Evolutionary conservation across 192 early-diverging fungal genomes (phyloP).

Genomic region (Linnemannia hyalina): DNA sequence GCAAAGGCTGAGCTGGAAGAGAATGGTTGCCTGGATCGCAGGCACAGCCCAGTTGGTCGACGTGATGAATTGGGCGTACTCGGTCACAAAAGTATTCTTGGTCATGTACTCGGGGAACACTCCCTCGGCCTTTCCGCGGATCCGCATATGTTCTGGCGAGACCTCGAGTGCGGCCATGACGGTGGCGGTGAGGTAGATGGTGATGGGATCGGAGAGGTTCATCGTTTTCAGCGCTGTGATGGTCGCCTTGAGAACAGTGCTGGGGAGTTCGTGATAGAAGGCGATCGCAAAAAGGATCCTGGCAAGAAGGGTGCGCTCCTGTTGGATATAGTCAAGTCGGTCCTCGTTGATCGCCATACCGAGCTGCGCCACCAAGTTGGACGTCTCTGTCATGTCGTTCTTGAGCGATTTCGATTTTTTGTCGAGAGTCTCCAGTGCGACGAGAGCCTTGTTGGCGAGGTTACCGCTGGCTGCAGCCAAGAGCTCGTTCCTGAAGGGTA

Average conservation of each 20-base stretch:
- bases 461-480: constrained; percentile 51
- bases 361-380: constrained; percentile 57
- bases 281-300: constrained; percentile 59
- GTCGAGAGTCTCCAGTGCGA: constrained; percentile 62
- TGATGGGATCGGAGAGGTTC: constrained; percentile 53
- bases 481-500: constrained; percentile 57
- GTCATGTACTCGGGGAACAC: constrained; percentile 44
- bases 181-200: constrained; percentile 54
- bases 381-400: constrained; percentile 62
- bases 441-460: constrained; percentile 67
- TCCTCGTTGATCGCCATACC: constrained; percentile 57
- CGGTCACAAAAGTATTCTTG: constrained; percentile 49
- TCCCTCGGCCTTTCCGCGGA: constrained; percentile 25
- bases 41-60: constrained; percentile 46
- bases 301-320: constrained; percentile 59
- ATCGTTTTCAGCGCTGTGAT: constrained; percentile 51
- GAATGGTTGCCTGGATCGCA: constrained; percentile 54
- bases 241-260: constrained; percentile 48
- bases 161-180: constrained; percentile 59
- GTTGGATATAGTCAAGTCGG: constrained; percentile 53
- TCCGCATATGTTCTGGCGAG: constrained; percentile 52
- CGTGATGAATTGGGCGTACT: constrained; percentile 45
- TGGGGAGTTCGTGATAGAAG: constrained; percentile 53
- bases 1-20: constrained; percentile 75
- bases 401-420: constrained; percentile 61